phyloP scores from a whole-genome alignment of 768 basidiomycete genomes.

The Pholiota conissans region DNA sequence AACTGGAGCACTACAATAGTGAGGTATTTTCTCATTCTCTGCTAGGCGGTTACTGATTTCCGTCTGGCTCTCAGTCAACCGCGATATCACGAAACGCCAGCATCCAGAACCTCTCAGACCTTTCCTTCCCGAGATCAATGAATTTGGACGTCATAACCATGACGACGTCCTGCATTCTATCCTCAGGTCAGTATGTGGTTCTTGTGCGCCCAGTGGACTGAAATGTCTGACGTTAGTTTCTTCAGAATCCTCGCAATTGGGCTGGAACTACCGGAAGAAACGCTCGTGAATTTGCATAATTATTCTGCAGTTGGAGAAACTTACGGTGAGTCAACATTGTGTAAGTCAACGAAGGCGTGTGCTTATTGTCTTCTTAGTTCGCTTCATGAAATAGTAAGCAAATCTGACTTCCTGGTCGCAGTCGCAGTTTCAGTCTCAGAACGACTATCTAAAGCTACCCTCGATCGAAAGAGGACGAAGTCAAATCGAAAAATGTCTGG shows the following conservation, averaged over 20 bases:
- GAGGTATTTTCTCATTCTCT: conserved; percentile 13
- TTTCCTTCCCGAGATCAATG: conserved; percentile 51
- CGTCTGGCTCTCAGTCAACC: conserved; percentile 41
- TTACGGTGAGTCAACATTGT: conserved; percentile 37
- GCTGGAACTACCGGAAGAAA: conserved; percentile 55
- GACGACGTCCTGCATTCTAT: conserved; percentile 49
- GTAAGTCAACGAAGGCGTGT: no score
- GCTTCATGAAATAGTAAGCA: conserved; percentile 68
- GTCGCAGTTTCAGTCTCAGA: not conserved
- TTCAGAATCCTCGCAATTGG: conserved; percentile 49
- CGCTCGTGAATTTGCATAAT: conserved; percentile 46
- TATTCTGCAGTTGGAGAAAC: conserved; percentile 43
- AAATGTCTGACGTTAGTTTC: not conserved
- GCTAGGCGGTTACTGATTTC: not conserved
- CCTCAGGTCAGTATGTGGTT: conserved; percentile 31
- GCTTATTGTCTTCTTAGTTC: conserved; percentile 33
- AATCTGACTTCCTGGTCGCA: no score
- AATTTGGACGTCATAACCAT: conserved; percentile 52
- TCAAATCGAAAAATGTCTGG: conserved; percentile 54
- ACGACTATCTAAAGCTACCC: conserved; percentile 39
- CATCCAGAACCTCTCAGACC: conserved; percentile 54
- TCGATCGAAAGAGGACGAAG: conserved; percentile 47
- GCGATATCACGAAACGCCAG: conserved; percentile 41
- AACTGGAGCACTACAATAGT: conserved; percentile 67
- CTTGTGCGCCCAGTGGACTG: not conserved